Evolutionary conservation across 1,284 basidiomycete species (phyloP), one percentile per base, ranked within the genome.

Genomic region (Melanopsichium pennsylvanicum): DNA sequence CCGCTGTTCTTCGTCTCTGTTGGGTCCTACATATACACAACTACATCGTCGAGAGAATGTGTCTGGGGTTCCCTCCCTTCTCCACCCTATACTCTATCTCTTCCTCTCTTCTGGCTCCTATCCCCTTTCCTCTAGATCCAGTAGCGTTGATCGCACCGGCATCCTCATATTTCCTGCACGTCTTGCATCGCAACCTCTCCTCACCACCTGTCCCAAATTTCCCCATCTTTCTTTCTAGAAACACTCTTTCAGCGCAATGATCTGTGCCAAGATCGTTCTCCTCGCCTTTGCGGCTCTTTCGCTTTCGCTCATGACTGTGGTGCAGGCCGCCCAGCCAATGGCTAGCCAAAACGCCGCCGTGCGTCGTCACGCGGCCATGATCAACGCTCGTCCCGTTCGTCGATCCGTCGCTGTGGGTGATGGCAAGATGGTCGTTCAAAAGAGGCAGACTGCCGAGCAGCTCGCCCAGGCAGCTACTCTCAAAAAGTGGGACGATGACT

Each of bases 111-210:
- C 38, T 18, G 15, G 26, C 31, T 31, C 23, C 47, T 26, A 46
- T 19, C 21, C 39, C 25, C 38, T 12, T 31, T 29, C 23, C 32
- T 27, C 35, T 48, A 8, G 35, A 42, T 48, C 60, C 60, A 36
- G 48, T 43, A 63, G 61, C 61, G 61, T 64, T 64, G 61, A 64
- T 54, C 61, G 61, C 61, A 48, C 48, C 48, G 60, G 60, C 31
- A 39, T 51, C 29, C 13, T 33, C 27, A n/a, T n/a, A 6, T 27
- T 29, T 45, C 33, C 23, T 41, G 13, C 16, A 26, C 25, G 13
- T 16, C 4, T 15, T 23, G 25, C 21, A 35, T 46, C 21, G 15
- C 33, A 23, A 26, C 25, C 31, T 9, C 13, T 15, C 12, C n/a
- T 22, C 27, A 25, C 32, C 27, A n/a, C 19, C 4, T 54, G 23